Evolutionary conservation across 495 filamentous ascomycete genomes (phyloP).

Genomic region (Xylaria intraflava): DNA sequence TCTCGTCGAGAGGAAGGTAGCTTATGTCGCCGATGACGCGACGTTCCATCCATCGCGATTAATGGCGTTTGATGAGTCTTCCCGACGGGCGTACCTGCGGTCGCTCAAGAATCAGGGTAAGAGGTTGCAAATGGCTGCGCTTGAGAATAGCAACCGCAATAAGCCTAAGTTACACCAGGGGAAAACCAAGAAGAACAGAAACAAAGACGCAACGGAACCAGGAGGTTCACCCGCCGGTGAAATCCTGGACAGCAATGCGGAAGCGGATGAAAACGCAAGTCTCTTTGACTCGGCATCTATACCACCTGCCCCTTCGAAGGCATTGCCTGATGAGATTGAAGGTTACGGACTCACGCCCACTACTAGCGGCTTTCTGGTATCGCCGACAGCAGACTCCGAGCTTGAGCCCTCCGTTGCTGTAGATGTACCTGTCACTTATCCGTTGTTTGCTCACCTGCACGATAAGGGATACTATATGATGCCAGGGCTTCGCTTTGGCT

Average conservation of each 20-base stretch:
- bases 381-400: background rate
- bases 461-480: slow-evolving; percentile 74
- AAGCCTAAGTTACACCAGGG: slow-evolving; percentile 7
- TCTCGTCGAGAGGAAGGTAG: slow-evolving; percentile 72
- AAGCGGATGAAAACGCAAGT: slow-evolving; percentile 26
- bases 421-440: slow-evolving; percentile 38
- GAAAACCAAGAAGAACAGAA: slow-evolving; percentile 31
- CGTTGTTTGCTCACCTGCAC: slow-evolving; percentile 73
- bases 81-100: slow-evolving; percentile 43
- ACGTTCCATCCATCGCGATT: slow-evolving; percentile 58
- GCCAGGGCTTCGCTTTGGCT: slow-evolving; percentile 90
- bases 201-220: slow-evolving; percentile 24
- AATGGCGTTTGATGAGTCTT: slow-evolving; percentile 47
- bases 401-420: background rate
- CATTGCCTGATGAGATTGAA: slow-evolving; percentile 4
- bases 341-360: slow-evolving; percentile 25
- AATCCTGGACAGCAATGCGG: background rate
- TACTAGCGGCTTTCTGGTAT: slow-evolving; percentile 24
- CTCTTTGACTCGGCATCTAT: slow-evolving; percentile 36
- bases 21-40: slow-evolving; percentile 72
- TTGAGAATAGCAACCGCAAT: slow-evolving; percentile 15
- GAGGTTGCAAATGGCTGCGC: slow-evolving; percentile 31
- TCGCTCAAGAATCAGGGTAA: slow-evolving; percentile 35
- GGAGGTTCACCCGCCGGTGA: slow-evolving; percentile 9
- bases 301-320: slow-evolving; percentile 5